Base-by-base conservation (phyloP, 2,329 filamentous ascomycete species). In the Xylariaceae sp. region DNA sequence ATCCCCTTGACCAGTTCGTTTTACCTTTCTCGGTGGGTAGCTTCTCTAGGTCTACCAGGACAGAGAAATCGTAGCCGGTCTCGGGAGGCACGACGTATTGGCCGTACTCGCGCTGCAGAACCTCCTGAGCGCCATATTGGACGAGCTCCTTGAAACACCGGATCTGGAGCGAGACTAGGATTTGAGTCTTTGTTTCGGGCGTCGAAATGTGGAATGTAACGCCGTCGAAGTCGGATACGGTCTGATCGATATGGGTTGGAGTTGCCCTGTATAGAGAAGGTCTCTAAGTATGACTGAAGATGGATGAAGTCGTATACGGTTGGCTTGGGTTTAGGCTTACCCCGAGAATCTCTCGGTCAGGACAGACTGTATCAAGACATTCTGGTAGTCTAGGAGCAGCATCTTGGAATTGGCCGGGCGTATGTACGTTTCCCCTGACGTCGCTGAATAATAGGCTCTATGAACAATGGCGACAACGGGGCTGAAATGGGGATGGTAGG, bases 161-260 rank as follows among this genome's bases (percentile, higher is more conserved):
- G 72, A 99, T 90, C 72, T 90, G 85, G 67, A 99, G 88, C 27
- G 94, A 99, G 56, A 99, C 85, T 50, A 95, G 81, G 63, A 99
- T 96, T 76, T 95, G 90, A 48, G 89, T 86, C 80, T 97, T 97
- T 59, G 85, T 78, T 72, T 96, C 91, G 56, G 92, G 94, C 1
- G 94, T 99, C 39, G 92, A 97, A 69, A 99, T 91, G 74, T 99
- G 94, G 76, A 97, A 99, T 64, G 89, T 95, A 65, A 97, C 94
- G 70, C 92, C 92, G 75, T 99, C 95, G 70, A 99, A 99, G 76
- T 99, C 94, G 71, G 92, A 97, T 60, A 96, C 90, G 60, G 95
- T 90, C 78, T 99, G 94, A 75, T 99, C 95, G 72, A 99, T 96
- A 65, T 89, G 90, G 56, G 84, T 82, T 56, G 91, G 90, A 64